phyloP scores from a whole-genome alignment of 2,329 filamentous ascomycete species.

The Penicillium olsonii region DNA sequence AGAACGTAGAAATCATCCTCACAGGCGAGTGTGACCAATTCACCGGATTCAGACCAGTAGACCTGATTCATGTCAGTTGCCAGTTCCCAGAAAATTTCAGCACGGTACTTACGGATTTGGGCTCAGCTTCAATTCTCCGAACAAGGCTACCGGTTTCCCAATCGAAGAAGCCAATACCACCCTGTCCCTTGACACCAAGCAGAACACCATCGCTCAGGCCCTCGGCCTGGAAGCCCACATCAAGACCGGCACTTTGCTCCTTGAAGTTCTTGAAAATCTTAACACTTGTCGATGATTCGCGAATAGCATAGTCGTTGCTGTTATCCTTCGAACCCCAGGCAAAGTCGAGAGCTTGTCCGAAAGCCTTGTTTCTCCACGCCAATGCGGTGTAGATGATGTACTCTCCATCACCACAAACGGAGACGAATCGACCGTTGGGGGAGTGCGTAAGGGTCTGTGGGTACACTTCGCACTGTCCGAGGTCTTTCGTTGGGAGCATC shows the following conservation, averaged over 20 bases:
- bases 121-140: constrained; percentile 82
- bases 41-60: constrained; percentile 97
- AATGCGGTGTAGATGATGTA: constrained; percentile 99
- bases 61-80: constrained; percentile 55
- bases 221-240: constrained; percentile 94
- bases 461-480: constrained; percentile 95
- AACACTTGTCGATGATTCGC: constrained; percentile 89
- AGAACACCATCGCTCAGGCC: constrained; percentile 85
- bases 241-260: constrained; percentile 82
- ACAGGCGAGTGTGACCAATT: constrained; percentile 88
- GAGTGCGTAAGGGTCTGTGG: constrained; percentile 93
- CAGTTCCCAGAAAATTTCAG: constrained; percentile 6
- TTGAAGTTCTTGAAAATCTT: constrained; percentile 98
- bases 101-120: constrained; percentile 53
- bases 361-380: constrained; percentile 96
- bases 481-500: constrained; percentile 84
- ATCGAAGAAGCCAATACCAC: constrained; percentile 93
- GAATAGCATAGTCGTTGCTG: constrained; percentile 96
- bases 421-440: constrained; percentile 89
- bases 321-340: constrained; percentile 97
- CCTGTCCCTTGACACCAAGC: constrained; percentile 91
- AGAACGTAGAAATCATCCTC: constrained; percentile 95
- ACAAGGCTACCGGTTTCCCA: constrained; percentile 90
- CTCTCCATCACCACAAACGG: constrained; percentile 91
- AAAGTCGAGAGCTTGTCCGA: constrained; percentile 93